Base-by-base conservation (phyloP, 2,329 filamentous ascomycete species). In the Beauveria asiatica region DNA sequence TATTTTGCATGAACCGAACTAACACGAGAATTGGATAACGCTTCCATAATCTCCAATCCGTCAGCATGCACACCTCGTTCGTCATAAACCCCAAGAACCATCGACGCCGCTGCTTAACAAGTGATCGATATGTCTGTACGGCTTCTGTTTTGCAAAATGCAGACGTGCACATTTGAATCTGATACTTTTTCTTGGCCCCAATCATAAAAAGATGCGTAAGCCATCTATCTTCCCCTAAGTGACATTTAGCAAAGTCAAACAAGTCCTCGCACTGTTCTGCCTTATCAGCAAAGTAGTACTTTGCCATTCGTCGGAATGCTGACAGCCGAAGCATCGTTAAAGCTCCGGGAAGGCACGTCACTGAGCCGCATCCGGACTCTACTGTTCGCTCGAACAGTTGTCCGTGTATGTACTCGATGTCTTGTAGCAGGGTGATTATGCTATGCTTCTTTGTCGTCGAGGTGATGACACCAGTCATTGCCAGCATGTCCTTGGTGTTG, bases 201-300 rank as follows among this genome's bases (percentile, higher is more conserved):
- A 97, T 94, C 94, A 99, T 99, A 80, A 99, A 97, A 61, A 99
- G 81, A 77, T 99, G 94, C 1, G 93, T 99, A 60, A 97, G 82
- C 92, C 93, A 97, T 64, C 93, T 83, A 74, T 99, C 94, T 74
- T 97, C 94, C 44, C 94, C 94, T 48, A 97, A 76, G 75, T 97
- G 92, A 68, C 90, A 92, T 76, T 97, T 97, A 60, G 90, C 92
- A 70, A 93, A 97, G 71, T 99, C 93, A 70, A 99, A 99, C 13
- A 97, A 80, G 72, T 97, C 93, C 62, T 96, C 90, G 69, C 92
- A 96, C 70, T 96, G 89, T 73, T 96, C 93, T 5, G 92, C 91
- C 73, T 96, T 96, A 75, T 97, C 93, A 44, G 92, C 92, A 73
- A 99, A 99, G 75, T 99, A 97, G 75, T 96, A 96, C 70, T 95